These are phyloP conservation scores for Agaricus blazei DNA, from an alignment of 768 basidiomycete genomes.

Conservation along the genomic window DNA sequence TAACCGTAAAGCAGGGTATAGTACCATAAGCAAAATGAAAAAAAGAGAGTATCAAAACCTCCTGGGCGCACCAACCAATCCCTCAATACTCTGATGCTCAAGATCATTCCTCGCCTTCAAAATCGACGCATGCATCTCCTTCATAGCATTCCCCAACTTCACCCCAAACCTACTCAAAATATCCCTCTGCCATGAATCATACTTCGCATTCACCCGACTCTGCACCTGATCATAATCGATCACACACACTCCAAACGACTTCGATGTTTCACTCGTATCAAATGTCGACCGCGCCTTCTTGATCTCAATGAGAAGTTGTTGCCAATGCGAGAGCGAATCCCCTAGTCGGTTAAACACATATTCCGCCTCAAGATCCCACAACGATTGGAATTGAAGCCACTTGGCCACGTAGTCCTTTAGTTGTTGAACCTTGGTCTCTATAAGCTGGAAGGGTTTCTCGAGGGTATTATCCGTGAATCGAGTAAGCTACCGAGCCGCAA, in stretches of 20 bases:
- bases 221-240: slow-evolving; percentile 99
- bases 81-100: slow-evolving; percentile 95
- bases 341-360: slow-evolving; percentile 94
- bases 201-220: slow-evolving; percentile 95
- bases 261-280: slow-evolving; percentile 92
- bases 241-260: slow-evolving; percentile 87
- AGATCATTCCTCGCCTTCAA: slow-evolving; percentile 92
- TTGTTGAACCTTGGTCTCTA: slow-evolving; percentile 85
- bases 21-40: background rate
- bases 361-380: slow-evolving; percentile 98
- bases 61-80: slow-evolving; percentile 53
- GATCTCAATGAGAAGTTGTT: slow-evolving; percentile 93
- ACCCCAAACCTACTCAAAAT: slow-evolving; percentile 88
- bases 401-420: slow-evolving; percentile 90
- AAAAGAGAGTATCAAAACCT: slow-evolving; percentile 37
- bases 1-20: background rate
- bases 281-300: slow-evolving; percentile 95
- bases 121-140: slow-evolving; percentile 93
- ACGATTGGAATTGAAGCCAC: slow-evolving; percentile 98
- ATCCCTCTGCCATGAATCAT: slow-evolving; percentile 97
- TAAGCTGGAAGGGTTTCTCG: slow-evolving; percentile 75
- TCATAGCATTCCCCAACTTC: slow-evolving; percentile 93
- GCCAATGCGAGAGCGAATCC: slow-evolving; percentile 91
- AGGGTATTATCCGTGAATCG: slow-evolving; percentile 70
- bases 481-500: slow-evolving; percentile 47